Evolutionary conservation across 2,329 filamentous ascomycete genomes (phyloP).

Genomic region (Fusarium nurragi): DNA sequence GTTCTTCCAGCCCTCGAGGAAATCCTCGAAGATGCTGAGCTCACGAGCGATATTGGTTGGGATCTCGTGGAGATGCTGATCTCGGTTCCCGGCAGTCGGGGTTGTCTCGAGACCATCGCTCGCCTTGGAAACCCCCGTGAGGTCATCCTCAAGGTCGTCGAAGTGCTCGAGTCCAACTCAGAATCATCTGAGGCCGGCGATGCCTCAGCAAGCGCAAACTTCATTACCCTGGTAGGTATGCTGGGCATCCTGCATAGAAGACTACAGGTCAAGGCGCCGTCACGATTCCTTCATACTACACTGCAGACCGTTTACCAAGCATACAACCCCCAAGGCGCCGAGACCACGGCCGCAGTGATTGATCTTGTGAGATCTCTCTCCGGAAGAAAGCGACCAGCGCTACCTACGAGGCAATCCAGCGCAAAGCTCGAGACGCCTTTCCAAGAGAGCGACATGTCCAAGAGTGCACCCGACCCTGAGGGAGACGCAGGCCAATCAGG

Average conservation of each 20-base stretch:
- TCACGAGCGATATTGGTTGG: conserved; percentile 84
- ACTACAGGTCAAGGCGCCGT: conserved; percentile 80
- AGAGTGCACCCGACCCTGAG: conserved; percentile 70
- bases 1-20: conserved; percentile 74
- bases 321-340: conserved; percentile 70
- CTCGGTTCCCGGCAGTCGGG: conserved; percentile 71
- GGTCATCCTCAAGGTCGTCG: conserved; percentile 82
- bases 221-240: conserved; percentile 75
- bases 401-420: conserved; percentile 68
- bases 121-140: conserved; percentile 82
- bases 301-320: conserved; percentile 75
- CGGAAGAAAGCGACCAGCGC: conserved; percentile 70
- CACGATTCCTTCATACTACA: conserved; percentile 80
- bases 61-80: conserved; percentile 81
- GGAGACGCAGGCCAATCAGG: conserved; percentile 53
- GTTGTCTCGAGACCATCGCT: conserved; percentile 78
- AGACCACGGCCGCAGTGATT: conserved; percentile 75
- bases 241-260: conserved; percentile 77
- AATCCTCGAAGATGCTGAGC: conserved; percentile 71
- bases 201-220: conserved; percentile 58
- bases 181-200: conserved; percentile 52
- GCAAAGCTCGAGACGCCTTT: conserved; percentile 64
- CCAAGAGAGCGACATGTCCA: conserved; percentile 62
- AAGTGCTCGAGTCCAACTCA: conserved; percentile 68
- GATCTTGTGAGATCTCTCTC: conserved; percentile 76